Evolutionary conservation across 2,329 filamentous ascomycete species (phyloP), one percentile per base, ranked within the genome.

Genomic region (Trichoderma koningiopsis): DNA sequence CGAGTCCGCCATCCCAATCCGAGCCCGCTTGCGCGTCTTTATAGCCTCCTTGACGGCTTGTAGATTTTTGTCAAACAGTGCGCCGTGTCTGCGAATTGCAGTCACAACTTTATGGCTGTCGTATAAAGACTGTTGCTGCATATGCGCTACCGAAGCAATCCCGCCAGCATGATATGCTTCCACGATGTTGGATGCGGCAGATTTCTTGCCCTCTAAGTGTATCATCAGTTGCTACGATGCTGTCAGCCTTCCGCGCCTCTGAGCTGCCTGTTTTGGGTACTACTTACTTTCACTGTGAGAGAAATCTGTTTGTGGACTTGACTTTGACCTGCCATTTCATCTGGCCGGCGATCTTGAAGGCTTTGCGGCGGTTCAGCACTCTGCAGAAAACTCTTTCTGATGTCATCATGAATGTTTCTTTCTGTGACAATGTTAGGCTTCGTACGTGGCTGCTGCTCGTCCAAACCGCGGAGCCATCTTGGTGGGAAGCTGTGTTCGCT

Each of bases 231-330:
- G 72, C 77, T 73, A 52, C 27, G 19, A 35, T 11, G 47, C 62
- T 5, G 69, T 70, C 49, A 70, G 64, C 35, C 35, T 19, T 16
- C 22, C 37, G n/a, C n/a, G 6, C 52, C 40, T 56, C n/a, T 22
- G 22, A 59, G 16, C 52, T 29, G 14, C 57, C 66, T 27, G 16
- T 27, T 37, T 19, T n/a, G 49, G 6, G 6, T 16, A 14, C 19
- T 22, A 72, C 75, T 71, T 70, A 78, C 77, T 53, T 76, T 72
- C 19, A 77, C 71, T 19, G 76, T 53, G 3, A n/a, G 16, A 4
- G 29, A 55, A 10, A 67, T 52, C 22, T 59, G 64, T 5, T 14
- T 49, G 4, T 67, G 16, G 3, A 29, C 40, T 27, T 37, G 29
- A n/a, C n/a, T 35, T 16, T 22, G 14, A 1, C 19, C 11, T 4